These are phyloP conservation scores for Heterobasidion annosum DNA, from an alignment of 1,284 basidiomycete species.

Conservation along the genomic window DNA sequence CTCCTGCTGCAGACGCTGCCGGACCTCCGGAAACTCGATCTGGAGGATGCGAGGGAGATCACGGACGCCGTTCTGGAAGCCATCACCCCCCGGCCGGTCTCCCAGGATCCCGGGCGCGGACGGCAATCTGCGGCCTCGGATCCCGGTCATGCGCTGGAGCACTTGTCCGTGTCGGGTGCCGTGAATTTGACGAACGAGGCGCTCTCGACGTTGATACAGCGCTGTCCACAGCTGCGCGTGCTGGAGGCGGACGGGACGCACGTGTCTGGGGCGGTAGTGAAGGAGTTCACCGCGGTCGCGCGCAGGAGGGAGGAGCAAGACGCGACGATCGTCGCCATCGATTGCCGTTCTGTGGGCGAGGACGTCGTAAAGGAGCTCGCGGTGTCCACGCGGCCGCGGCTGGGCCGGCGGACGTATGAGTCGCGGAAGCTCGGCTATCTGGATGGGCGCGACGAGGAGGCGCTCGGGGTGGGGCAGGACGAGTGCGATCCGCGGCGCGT, in stretches of 20 bases:
- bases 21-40: conserved; percentile 66
- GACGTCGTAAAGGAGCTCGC: conserved; percentile 50
- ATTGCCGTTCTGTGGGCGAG: conserved; percentile 68
- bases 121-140: conserved; percentile 12
- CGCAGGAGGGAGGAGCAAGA: conserved; percentile 38
- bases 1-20: conserved; percentile 65
- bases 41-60: conserved; percentile 76
- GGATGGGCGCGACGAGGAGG: conserved; percentile 57
- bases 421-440: conserved; percentile 58
- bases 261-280: conserved; percentile 53
- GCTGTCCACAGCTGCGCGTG: conserved; percentile 51
- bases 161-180: conserved; percentile 69
- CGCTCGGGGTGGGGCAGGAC: conserved; percentile 57
- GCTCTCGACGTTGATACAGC: conserved; percentile 52
- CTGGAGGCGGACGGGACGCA: conserved; percentile 78
- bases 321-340: conserved; percentile 59
- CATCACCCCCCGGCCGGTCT: conserved; percentile 44
- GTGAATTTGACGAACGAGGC: conserved; percentile 53
- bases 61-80: conserved; percentile 62
- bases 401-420: conserved; percentile 64
- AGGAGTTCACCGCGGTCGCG: conserved; percentile 55
- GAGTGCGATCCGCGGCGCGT: conserved; percentile 69
- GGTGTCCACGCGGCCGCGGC: conserved; percentile 50
- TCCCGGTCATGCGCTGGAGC: conserved; percentile 61
- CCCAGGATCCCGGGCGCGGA: conserved; percentile 6